A percentile compares a stretch with the other conserved stretches of the same genome.
Conservation (phyloP, 768 basidiomycete species). For the Trametes cubensis region DNA sequence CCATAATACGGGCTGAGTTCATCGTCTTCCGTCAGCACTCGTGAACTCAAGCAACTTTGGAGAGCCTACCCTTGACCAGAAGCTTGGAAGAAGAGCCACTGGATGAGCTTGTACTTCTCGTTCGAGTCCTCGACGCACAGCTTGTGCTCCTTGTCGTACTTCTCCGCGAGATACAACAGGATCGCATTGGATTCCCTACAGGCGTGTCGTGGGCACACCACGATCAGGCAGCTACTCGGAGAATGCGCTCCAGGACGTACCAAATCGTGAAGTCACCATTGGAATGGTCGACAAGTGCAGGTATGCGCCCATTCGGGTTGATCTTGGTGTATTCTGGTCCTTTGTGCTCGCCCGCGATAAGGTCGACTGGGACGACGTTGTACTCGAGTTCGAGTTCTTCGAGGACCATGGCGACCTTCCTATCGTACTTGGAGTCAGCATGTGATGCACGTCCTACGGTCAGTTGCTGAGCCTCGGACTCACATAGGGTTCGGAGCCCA, state of each 20-base stretch:
- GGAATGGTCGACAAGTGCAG: conserved; percentile 37
- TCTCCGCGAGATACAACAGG: conserved; percentile 43
- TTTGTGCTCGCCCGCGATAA: conserved; percentile 31
- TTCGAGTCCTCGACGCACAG: conserved; percentile 13
- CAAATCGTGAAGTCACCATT: conserved; percentile 36
- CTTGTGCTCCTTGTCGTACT: conserved; percentile 48
- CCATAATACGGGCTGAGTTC: conserved; percentile 36
- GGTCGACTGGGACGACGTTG: conserved; percentile 32
- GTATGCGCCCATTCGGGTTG: conserved; percentile 41
- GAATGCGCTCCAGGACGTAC: conserved; percentile 25
- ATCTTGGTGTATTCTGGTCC: conserved; percentile 28
- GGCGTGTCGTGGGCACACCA: neutral
- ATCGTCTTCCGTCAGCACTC: conserved; percentile 21
- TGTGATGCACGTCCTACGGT: neutral
- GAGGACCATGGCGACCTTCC: conserved; percentile 32
- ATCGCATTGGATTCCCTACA: conserved; percentile 42
- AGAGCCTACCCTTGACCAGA: conserved; percentile 35
- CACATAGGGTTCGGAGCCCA: no score
- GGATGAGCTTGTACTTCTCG: conserved; percentile 24
- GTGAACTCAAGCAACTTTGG: conserved; percentile 32
- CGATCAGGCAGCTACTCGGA: neutral
- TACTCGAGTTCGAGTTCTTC: conserved; percentile 34
- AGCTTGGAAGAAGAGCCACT: conserved; percentile 45
- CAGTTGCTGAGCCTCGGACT: no score
- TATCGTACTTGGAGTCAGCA: neutral